Percentiles rank a stretch among this genome's conserved stretches.
phyloP scores from a whole-genome alignment of 495 filamentous ascomycete species.

The Talaromyces thailandensis region DNA sequence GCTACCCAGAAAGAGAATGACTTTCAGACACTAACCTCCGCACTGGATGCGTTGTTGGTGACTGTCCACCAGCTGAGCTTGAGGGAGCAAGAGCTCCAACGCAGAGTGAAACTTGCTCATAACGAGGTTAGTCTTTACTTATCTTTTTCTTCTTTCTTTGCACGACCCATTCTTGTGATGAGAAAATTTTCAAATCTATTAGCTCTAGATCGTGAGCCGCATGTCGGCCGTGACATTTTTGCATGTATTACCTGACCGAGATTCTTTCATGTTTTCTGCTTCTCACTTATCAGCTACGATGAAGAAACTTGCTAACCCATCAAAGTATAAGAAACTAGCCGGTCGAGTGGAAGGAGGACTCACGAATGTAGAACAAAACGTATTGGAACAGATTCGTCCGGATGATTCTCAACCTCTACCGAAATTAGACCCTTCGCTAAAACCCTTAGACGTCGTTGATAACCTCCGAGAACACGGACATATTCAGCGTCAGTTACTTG shows the following conservation, averaged over 20 bases:
- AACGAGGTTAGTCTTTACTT: conserved; percentile 33
- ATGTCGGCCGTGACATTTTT: conserved; percentile 38
- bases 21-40: conserved; percentile 33
- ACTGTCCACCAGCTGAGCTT: conserved; percentile 36
- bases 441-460: conserved; percentile 36
- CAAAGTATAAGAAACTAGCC: conserved; percentile 22
- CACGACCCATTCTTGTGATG: conserved; percentile 32
- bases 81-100: conserved; percentile 34
- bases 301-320: conserved; percentile 8
- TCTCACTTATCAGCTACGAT: neutral
- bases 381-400: conserved; percentile 1
- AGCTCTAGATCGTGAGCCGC: conserved; percentile 54
- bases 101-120: conserved; percentile 30
- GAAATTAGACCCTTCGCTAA: conserved; percentile 14
- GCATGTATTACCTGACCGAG: conserved; percentile 46
- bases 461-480: conserved; percentile 31
- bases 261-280: conserved; percentile 8
- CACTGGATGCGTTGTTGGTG: conserved; percentile 41
- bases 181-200: conserved; percentile 33
- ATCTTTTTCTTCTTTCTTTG: conserved; percentile 6
- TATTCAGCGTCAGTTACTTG: conserved; percentile 32
- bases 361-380: neutral
- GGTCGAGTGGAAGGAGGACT: conserved; percentile 14
- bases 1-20: conserved; percentile 29
- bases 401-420: neutral